Base-by-base conservation (phyloP, 1,139 yeast genomes). In the Kodamaea arcana region DNA sequence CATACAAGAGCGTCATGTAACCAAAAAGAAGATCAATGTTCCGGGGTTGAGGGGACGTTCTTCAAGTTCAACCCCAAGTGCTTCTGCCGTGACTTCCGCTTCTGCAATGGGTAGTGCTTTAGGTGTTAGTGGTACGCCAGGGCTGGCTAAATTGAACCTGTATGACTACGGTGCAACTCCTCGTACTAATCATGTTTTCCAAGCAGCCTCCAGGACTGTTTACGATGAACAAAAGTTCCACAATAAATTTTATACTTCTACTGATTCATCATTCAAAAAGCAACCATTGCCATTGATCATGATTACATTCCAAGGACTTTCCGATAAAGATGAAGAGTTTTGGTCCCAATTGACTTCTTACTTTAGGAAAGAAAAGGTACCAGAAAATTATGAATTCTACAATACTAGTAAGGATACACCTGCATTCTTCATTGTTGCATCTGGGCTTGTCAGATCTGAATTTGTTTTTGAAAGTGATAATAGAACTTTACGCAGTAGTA, bases 371-470 rank as follows among this genome's bases (percentile, higher is more conserved):
- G 77, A 72, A 42, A 62, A 59, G 27, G 62, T 77, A 17, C 69
- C 74, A 0, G 70, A 69, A 14, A 75, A 76, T 15, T 70, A 68
- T 51, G 59, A 65, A 42, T 67, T 69, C 48, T 78, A 78, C 51
- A 67, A 72, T 46, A 72, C 69, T 20, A 48, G 56, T 22, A 49
- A 44, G 29, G 62, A 62, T 46, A 32, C 38, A 2, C 56, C 54
- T 13, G 65, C 65, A 10, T 79, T 90, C 43, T 83, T 83, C 52
- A 56, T 85, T 14, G 81, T 92, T 14, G 97, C 90, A 50, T 68
- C 80, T 2, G 98, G 98, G 1, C 68, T 86, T 27, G 67, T 92
- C 29, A 73, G 83, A 28, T 78, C 86, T 3, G 75, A 62, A 53
- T 43, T 80, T 65, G 58, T 69, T 62, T 50, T 77, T 69, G 69